Conservation (phyloP, 2,329 filamentous ascomycete species). For the Phyllosticta capitalensis region DNA sequence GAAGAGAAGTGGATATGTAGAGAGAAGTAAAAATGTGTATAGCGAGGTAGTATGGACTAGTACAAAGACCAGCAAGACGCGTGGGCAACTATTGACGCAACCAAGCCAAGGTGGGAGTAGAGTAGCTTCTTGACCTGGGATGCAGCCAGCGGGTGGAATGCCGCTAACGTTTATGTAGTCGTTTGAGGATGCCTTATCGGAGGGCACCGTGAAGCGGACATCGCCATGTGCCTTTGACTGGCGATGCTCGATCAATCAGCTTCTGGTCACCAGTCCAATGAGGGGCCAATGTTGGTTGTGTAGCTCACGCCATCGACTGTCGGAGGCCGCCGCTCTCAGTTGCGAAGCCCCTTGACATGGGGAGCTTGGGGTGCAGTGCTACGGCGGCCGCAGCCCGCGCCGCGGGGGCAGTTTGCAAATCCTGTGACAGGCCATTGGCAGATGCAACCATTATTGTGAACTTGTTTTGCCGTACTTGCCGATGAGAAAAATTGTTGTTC, state of each 20-base stretch:
- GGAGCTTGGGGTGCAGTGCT: not conserved
- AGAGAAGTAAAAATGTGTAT: not conserved
- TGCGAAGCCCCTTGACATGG: slow-evolving; percentile 5
- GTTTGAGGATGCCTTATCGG: slow-evolving; percentile 4
- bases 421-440: not conserved
- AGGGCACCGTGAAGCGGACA: slow-evolving; percentile 6
- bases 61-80: not conserved
- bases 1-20: not conserved
- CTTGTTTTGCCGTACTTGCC: not conserved
- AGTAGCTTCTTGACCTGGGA: not conserved
- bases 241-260: not conserved
- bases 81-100: not conserved
- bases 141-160: not conserved
- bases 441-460: not conserved
- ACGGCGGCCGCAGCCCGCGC: not conserved
- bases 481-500: not conserved
- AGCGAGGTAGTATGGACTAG: not conserved
- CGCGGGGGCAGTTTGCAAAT: not conserved
- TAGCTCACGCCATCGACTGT: slow-evolving; percentile 10
- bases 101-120: not conserved
- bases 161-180: not conserved
- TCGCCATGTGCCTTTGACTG: slow-evolving; percentile 8
- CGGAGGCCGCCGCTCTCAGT: slow-evolving; percentile 11
- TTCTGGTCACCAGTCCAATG: slow-evolving; percentile 6
- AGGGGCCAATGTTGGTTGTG: slow-evolving; percentile 3